phyloP scores from a whole-genome alignment of 371 early-diverging fungal species.

The Rhizomucor miehei region DNA sequence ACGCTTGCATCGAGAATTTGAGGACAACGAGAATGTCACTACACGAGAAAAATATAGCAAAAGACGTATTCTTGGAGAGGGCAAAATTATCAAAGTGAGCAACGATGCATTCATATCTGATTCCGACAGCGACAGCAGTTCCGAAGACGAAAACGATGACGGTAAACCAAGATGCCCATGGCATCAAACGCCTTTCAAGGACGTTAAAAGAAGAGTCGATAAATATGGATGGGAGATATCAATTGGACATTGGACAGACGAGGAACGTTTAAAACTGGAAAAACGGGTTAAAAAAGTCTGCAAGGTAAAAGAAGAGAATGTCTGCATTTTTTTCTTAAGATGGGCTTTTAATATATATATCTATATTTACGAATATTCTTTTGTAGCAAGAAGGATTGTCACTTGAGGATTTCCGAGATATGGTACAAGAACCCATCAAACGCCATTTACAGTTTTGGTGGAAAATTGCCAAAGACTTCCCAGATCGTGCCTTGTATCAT shows the following conservation, averaged over 20 bases:
- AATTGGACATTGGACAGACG: neutral
- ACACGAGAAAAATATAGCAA: too few relatives aligned
- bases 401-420: neutral
- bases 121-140: neutral
- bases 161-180: neutral
- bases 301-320: neutral
- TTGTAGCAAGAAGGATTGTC: neutral
- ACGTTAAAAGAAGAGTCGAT: neutral
- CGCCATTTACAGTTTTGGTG: neutral
- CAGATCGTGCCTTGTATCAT: neutral
- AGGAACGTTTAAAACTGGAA: neutral
- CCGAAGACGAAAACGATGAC: neutral
- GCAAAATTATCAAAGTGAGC: neutral
- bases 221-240: neutral
- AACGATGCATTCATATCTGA: neutral
- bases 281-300: neutral
- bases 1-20: too few relatives aligned
- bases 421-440: neutral
- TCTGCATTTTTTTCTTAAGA: neutral
- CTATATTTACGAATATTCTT: too few relatives aligned
- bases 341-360: too few relatives aligned
- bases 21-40: too few relatives aligned
- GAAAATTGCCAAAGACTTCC: neutral
- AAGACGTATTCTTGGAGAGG: too few relatives aligned
- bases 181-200: neutral